Conservation (phyloP, 371 early-diverging fungal genomes). For the Lichtheimia ramosa region DNA sequence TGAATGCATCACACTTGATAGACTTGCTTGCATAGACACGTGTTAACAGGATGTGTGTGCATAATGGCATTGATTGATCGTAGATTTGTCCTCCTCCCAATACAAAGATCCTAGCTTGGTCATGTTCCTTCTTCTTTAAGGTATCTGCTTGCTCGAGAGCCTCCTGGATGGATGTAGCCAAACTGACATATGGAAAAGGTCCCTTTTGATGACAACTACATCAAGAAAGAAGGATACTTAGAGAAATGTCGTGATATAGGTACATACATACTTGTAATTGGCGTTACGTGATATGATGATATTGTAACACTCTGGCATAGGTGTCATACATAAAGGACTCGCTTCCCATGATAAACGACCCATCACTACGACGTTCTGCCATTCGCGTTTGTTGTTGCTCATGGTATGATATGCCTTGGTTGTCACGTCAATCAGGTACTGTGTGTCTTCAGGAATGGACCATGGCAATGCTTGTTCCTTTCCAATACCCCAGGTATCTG, state of each 20-base stretch:
- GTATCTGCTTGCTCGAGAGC: slow-evolving; percentile 42
- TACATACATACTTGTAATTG: slow-evolving; percentile 30
- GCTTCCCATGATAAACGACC: slow-evolving; percentile 91
- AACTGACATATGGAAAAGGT: slow-evolving; percentile 21
- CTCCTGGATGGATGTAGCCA: slow-evolving; percentile 51
- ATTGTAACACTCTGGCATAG: slow-evolving; percentile 75
- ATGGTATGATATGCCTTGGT: slow-evolving; percentile 31
- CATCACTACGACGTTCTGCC: slow-evolving; percentile 83
- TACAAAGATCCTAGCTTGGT: slow-evolving; percentile 46
- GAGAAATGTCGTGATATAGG: background rate
- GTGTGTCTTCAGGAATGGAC: slow-evolving; percentile 84
- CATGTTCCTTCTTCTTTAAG: background rate
- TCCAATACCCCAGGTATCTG: slow-evolving; percentile 76
- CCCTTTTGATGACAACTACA: background rate
- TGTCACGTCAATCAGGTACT: slow-evolving; percentile 74
- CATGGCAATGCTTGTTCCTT: slow-evolving; percentile 74
- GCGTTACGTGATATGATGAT: slow-evolving; percentile 77
- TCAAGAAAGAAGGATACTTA: background rate
- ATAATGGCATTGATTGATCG: slow-evolving; percentile 51
- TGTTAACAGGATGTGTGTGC: slow-evolving; percentile 63
- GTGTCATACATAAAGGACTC: slow-evolving; percentile 76
- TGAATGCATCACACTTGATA: slow-evolving; percentile 64
- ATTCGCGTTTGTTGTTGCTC: background rate
- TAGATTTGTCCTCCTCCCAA: slow-evolving; percentile 74
- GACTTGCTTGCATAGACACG: slow-evolving; percentile 46